Evolutionary conservation across 2,329 filamentous ascomycete genomes (phyloP).

Genomic region (Diplodia corticola): DNA sequence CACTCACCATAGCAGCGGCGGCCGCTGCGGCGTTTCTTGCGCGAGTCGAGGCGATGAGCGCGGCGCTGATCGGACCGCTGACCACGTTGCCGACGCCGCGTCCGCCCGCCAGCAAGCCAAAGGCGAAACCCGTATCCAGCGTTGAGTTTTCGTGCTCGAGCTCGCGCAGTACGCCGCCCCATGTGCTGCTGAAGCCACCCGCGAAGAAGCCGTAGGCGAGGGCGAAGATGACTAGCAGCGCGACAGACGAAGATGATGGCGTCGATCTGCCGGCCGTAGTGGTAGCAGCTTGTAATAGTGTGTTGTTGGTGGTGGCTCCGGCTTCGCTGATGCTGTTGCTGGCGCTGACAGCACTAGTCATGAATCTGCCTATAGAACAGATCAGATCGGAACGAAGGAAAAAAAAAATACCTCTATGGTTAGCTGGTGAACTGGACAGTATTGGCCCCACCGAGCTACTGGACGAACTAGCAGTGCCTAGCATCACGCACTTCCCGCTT

Average conservation of each 20-base stretch:
- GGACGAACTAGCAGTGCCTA: not conserved
- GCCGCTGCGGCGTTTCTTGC: not conserved
- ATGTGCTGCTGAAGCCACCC: conserved; percentile 43
- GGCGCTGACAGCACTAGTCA: not conserved
- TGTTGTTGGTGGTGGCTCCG: not conserved
- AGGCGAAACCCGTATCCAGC: conserved; percentile 47
- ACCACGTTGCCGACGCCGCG: conserved; percentile 53
- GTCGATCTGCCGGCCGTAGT: not conserved
- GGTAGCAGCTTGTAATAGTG: not conserved
- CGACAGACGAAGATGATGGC: conserved; percentile 23
- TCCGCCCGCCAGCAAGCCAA: conserved; percentile 48
- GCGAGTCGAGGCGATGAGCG: conserved; percentile 31
- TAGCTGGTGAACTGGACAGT: not conserved
- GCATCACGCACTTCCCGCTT: not conserved
- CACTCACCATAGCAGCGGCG: not conserved
- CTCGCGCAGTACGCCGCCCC: conserved; percentile 35
- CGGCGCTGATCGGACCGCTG: conserved; percentile 52
- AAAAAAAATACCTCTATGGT: not conserved
- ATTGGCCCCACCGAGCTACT: not conserved
- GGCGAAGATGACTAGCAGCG: conserved; percentile 46
- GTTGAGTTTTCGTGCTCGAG: conserved; percentile 16
- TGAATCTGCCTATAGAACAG: not conserved
- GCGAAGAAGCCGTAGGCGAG: conserved; percentile 46
- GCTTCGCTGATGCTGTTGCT: not conserved
- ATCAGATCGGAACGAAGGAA: not conserved